phyloP scores from a whole-genome alignment of 768 basidiomycete genomes.

The Serendipita sp. region DNA sequence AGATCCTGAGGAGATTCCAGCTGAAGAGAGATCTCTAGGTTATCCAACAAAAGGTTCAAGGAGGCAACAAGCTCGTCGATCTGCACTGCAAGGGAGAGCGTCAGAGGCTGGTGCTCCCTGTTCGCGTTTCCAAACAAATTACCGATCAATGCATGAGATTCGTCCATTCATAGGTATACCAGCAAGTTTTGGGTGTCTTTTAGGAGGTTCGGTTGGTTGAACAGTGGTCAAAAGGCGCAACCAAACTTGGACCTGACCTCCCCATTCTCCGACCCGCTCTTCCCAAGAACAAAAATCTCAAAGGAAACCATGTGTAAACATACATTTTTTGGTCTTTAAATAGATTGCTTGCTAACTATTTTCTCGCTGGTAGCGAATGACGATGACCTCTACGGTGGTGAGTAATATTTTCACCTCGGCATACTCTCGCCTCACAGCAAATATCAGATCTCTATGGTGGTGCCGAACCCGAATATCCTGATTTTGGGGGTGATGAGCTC shows the following conservation, averaged over 20 bases:
- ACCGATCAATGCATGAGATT: neutral
- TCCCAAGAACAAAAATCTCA: neutral
- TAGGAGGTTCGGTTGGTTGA: neutral
- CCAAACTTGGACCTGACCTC: neutral
- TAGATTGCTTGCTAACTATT: neutral
- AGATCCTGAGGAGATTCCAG: conserved; percentile 43
- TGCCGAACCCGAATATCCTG: conserved; percentile 43
- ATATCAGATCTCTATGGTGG: conserved; percentile 49
- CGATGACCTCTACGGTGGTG: conserved; percentile 81
- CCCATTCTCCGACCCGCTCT: neutral
- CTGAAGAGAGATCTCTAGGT: neutral
- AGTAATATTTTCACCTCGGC: conserved; percentile 14
- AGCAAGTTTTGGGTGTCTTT: neutral
- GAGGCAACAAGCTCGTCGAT: neutral
- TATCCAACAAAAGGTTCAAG: neutral
- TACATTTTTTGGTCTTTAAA: neutral
- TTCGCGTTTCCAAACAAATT: no score
- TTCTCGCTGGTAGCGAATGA: conserved; percentile 55
- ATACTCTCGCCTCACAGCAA: neutral
- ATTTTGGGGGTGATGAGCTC: conserved; percentile 25
- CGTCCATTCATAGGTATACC: neutral
- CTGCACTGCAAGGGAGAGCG: neutral
- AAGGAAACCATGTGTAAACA: neutral
- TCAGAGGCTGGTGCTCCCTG: neutral
- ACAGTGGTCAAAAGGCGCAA: neutral